Percentiles rank a stretch among this genome's conserved stretches.
Evolutionary conservation across 2,329 filamentous ascomycete species (phyloP).

Genomic region (Fusarium protoensiforme): DNA sequence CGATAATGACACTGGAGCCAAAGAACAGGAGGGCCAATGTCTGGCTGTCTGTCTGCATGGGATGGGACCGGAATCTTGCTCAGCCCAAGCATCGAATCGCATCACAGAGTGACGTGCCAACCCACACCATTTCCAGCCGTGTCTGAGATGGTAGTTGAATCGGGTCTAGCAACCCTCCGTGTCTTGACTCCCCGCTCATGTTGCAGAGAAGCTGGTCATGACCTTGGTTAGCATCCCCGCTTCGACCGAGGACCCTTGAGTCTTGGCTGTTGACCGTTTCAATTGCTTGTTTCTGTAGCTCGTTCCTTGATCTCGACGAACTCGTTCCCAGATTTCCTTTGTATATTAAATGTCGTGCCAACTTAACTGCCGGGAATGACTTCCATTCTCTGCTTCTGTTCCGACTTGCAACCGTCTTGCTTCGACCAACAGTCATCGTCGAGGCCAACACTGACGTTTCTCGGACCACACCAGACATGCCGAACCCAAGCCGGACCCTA

Average conservation of each 20-base stretch:
- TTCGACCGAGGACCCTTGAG: conserved; percentile 28
- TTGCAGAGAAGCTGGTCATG: conserved; percentile 24
- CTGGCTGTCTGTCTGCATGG: neutral
- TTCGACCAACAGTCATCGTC: neutral
- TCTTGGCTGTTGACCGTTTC: conserved; percentile 14
- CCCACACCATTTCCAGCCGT: conserved; percentile 20
- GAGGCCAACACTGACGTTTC: conserved; percentile 6
- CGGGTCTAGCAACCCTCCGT: conserved; percentile 20
- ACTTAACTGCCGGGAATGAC: conserved; percentile 20
- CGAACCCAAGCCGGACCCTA: conserved; percentile 8
- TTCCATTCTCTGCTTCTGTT: conserved; percentile 11
- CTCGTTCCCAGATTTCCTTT: conserved; percentile 25
- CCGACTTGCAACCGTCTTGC: neutral
- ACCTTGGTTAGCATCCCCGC: conserved; percentile 23
- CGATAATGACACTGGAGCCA: neutral
- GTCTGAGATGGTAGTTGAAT: conserved; percentile 29
- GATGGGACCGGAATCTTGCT: conserved; percentile 14
- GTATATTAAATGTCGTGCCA: conserved; percentile 27
- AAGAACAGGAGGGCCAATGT: neutral
- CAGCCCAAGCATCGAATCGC: conserved; percentile 13
- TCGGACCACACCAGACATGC: conserved; percentile 15
- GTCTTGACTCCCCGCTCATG: conserved; percentile 28
- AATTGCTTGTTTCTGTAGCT: conserved; percentile 16
- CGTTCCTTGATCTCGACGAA: conserved; percentile 19
- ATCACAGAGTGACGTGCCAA: conserved; percentile 22